Percentiles rank a stretch among this genome's conserved stretches.
Evolutionary conservation across 2,329 filamentous ascomycete genomes (phyloP).

Genomic region (Trichoderma sp.): DNA sequence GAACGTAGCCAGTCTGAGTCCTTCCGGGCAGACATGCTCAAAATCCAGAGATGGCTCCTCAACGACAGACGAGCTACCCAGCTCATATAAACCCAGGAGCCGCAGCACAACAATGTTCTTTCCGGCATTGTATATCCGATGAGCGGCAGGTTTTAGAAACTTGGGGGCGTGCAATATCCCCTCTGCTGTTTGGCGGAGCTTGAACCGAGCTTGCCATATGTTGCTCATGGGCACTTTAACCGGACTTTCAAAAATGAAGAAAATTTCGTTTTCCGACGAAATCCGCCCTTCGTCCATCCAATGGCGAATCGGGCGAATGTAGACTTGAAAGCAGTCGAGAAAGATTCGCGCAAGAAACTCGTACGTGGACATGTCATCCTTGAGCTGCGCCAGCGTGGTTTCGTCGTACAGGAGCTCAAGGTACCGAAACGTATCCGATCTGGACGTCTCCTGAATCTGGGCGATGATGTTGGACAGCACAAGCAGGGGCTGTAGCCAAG

Average conservation of each 20-base stretch:
- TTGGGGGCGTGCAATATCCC: conserved; percentile 65
- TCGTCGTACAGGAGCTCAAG: conserved; percentile 75
- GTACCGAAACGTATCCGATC: conserved; percentile 62
- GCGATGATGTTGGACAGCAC: conserved; percentile 60
- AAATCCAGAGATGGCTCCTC: conserved; percentile 53
- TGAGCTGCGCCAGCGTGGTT: conserved; percentile 65
- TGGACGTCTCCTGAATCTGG: conserved; percentile 49
- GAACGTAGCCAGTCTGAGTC: conserved; percentile 60
- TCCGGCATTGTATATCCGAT: conserved; percentile 78
- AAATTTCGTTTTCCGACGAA: conserved; percentile 60
- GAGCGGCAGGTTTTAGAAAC: conserved; percentile 68
- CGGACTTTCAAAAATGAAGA: conserved; percentile 67
- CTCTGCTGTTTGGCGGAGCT: conserved; percentile 58
- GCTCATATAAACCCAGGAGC: conserved; percentile 57
- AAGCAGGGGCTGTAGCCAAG: conserved; percentile 52
- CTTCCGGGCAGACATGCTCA: conserved; percentile 50
- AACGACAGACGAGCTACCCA: conserved; percentile 28
- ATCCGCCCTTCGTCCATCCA: conserved; percentile 85
- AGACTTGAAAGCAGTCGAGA: conserved; percentile 76
- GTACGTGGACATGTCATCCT: conserved; percentile 61
- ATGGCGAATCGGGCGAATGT: conserved; percentile 70
- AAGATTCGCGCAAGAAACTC: conserved; percentile 66
- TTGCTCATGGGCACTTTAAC: conserved; percentile 57
- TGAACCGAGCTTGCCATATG: conserved; percentile 75
- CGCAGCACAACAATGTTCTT: conserved; percentile 86